A percentile compares a stretch with the other conserved stretches of the same genome.
Conservation (phyloP, 2,329 filamentous ascomycete genomes). For the Phialophora chinensis region DNA sequence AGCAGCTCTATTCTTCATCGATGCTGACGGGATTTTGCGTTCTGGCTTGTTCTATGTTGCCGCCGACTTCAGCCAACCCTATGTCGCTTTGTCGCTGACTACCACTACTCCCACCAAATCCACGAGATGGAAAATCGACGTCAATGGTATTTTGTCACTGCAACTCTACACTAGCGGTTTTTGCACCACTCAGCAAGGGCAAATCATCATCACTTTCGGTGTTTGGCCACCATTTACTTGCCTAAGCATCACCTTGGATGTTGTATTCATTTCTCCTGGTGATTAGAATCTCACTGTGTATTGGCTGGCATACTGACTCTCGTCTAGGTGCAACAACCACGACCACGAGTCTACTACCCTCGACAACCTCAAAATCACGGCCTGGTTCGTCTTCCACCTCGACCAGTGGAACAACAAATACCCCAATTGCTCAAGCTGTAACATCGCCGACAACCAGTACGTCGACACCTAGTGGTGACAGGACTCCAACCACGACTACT, state of each 20-base stretch:
- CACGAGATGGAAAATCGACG: conserved; percentile 10
- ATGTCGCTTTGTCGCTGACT: conserved; percentile 24
- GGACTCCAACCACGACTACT: neutral
- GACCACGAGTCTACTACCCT: neutral
- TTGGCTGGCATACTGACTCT: neutral
- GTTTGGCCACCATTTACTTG: conserved; percentile 21
- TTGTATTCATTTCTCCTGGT: conserved; percentile 1
- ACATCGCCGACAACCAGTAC: neutral
- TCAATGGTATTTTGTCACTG: conserved; percentile 12
- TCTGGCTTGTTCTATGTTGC: conserved; percentile 24
- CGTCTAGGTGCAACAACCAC: neutral
- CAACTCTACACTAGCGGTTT: conserved; percentile 12
- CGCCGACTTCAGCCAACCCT: conserved; percentile 26
- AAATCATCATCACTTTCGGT: conserved; percentile 22
- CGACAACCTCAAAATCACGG: neutral
- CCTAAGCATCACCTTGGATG: conserved; percentile 11
- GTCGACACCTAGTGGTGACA: neutral
- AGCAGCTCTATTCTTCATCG: conserved; percentile 30
- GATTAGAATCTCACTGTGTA: neutral
- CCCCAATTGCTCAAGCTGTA: neutral
- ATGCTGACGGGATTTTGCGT: conserved; percentile 22
- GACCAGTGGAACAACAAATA: neutral
- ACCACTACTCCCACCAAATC: neutral
- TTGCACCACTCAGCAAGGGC: conserved; percentile 19
- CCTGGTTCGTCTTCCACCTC: neutral